Conservation (phyloP, 805 yeast genomes). For the Monosporozyma aerobia region DNA sequence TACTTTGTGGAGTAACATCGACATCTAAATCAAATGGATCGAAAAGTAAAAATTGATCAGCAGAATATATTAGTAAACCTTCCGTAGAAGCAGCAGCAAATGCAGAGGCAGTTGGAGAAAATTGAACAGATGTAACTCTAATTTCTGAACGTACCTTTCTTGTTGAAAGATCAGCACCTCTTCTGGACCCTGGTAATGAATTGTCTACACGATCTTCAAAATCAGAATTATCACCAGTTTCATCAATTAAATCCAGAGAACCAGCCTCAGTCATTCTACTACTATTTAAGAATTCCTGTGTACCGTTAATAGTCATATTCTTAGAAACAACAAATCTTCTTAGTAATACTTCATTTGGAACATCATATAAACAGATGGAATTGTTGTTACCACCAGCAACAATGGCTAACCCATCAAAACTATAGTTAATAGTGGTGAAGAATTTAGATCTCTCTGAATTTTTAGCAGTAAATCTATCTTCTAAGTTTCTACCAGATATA, state of each 20-base stretch:
- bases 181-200: constrained; percentile 76
- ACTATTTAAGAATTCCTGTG: constrained; percentile 69
- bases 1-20: constrained; percentile 79
- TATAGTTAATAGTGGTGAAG: constrained; percentile 72
- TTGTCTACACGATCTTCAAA: constrained; percentile 70
- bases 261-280: constrained; percentile 83
- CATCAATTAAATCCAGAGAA: constrained; percentile 69
- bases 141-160: constrained; percentile 72
- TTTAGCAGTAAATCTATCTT: constrained; percentile 72
- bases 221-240: constrained; percentile 79
- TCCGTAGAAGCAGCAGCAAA: constrained; percentile 96
- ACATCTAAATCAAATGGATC: constrained; percentile 94
- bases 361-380: constrained; percentile 83
- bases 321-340: constrained; percentile 75
- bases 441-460: constrained; percentile 78
- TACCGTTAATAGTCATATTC: constrained; percentile 89
- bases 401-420: constrained; percentile 80
- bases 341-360: constrained; percentile 76
- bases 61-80: constrained; percentile 74
- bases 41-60: constrained; percentile 64
- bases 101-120: constrained; percentile 83
- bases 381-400: constrained; percentile 93
- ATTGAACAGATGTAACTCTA: constrained; percentile 67
- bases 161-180: constrained; percentile 70
- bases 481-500: constrained; percentile 71